Evolutionary conservation across 2,329 filamentous ascomycete species (phyloP).

Genomic region (Diaporthe destruens): DNA sequence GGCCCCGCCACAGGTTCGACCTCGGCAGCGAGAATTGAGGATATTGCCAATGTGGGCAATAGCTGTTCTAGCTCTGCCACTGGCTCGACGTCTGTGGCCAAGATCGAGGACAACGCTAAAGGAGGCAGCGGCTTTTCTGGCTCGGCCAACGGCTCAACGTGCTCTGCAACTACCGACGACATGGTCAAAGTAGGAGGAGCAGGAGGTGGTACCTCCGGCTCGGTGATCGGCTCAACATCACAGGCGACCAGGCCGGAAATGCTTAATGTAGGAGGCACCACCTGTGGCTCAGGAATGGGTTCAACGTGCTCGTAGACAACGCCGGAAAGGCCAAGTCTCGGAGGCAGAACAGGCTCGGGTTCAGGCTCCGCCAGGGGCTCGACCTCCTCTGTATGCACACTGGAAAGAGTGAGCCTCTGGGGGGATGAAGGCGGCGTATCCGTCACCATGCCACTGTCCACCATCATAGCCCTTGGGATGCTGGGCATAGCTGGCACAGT

Average conservation of each 20-base stretch:
- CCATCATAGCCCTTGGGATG: conserved; percentile 66
- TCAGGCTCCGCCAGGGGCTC: conserved; percentile 51
- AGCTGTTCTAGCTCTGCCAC: conserved; percentile 38
- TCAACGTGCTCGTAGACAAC: conserved; percentile 48
- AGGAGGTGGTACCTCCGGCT: conserved; percentile 47
- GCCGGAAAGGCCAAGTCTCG: conserved; percentile 50
- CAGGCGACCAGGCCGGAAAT: conserved; percentile 44
- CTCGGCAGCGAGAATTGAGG: conserved; percentile 40
- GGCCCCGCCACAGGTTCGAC: conserved; percentile 40
- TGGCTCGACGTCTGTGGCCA: conserved; percentile 42
- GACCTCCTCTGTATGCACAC: conserved; percentile 59
- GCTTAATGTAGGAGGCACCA: conserved; percentile 39
- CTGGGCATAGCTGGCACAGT: conserved; percentile 59
- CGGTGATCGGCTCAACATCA: conserved; percentile 47
- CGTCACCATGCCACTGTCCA: conserved; percentile 72
- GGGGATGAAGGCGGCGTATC: conserved; percentile 54
- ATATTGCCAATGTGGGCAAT: conserved; percentile 36
- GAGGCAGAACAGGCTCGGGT: conserved; percentile 50
- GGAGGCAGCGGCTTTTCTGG: conserved; percentile 35
- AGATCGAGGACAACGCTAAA: conserved; percentile 39
- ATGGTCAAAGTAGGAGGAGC: conserved; percentile 42
- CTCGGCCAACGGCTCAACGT: conserved; percentile 41
- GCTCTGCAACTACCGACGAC: conserved; percentile 37
- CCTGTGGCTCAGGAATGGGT: conserved; percentile 44
- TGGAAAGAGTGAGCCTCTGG: conserved; percentile 58